Evolutionary conservation across 768 basidiomycete genomes (phyloP), one percentile per base, ranked within the genome.

Genomic region (Suillus weaverae): DNA sequence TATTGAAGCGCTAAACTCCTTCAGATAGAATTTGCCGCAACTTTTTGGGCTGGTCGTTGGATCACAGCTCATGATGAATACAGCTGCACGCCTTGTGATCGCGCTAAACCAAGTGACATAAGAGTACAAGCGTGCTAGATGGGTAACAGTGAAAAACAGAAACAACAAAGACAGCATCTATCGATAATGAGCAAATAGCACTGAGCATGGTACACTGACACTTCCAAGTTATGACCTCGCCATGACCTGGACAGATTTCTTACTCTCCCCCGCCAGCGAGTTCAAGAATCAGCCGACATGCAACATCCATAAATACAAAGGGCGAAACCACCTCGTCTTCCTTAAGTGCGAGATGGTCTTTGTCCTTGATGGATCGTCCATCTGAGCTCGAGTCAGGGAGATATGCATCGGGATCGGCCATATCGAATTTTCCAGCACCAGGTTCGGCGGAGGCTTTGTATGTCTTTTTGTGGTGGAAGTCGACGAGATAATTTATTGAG

Each of bases 381-480:
- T 90, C 88, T 36, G 84, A 86, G 64, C 81, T 82, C 38, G 81
- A 80, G 63, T 86, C 85, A 10, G 84, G 77, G 4, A 74, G 39
- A 20, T 74, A 20, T 4, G 55, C 67, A 20, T 78, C 76, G 18
- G 57, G 70, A 18, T 77, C 71, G 1, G 77, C 81, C 82, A 89
- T 88, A 70, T 91, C 91, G 69, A 87, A 94, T 67, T 83, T 88
- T 20, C 85, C 89, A 20, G 90, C 89, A 7, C 82, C 90, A 0
- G 85, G 81, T 46, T 89, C 87, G 14, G 81, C 81, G 2, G 86
- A 86, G 7, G 92, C 93, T 69, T 81, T 85, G 77, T 98, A 97
- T 60, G 95, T 92, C 74, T 94, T 95, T 76, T 97, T 94, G 81
- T 99, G 96, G 70, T 97, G 90, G 79, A 99, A 99, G 74, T 99